Conservation (phyloP, 768 basidiomycete genomes). For the Lentinula guzmanii region DNA sequence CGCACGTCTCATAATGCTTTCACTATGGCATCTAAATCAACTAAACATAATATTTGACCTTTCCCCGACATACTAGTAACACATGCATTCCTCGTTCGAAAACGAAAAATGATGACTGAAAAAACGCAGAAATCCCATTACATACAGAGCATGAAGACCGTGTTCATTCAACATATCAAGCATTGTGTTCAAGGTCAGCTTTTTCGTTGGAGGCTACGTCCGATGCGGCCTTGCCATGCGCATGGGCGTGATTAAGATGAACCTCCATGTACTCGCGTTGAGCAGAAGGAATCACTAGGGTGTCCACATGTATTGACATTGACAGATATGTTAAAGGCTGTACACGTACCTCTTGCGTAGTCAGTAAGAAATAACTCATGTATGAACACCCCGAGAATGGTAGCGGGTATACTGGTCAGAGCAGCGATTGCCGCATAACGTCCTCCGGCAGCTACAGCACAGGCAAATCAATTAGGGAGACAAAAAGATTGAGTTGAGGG, state of each 20-base stretch:
- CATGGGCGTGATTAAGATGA: slow-evolving; percentile 2
- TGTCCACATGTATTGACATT: background rate
- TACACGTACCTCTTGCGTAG: slow-evolving; percentile 2
- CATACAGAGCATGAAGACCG: background rate
- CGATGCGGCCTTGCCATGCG: background rate
- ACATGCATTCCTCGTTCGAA: no score
- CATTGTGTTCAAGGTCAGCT: background rate
- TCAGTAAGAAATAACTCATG: slow-evolving; percentile 26
- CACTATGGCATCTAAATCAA: no score
- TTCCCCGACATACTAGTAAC: no score
- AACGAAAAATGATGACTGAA: no score
- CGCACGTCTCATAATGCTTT: no score
- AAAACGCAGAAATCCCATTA: no score
- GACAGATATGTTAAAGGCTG: background rate
- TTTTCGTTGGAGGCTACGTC: background rate
- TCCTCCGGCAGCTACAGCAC: slow-evolving; percentile 30
- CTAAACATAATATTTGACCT: no score
- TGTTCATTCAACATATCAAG: background rate
- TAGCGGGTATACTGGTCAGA: slow-evolving; percentile 42
- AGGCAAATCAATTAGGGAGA: background rate
- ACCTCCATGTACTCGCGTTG: slow-evolving; percentile 5
- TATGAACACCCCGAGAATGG: slow-evolving; percentile 28
- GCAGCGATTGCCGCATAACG: slow-evolving; percentile 40
- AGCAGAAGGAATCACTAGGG: background rate
- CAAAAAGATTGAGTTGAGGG: background rate